phyloP scores from a whole-genome alignment of 345 rosid species.

The Fremontodendron californicum region DNA sequence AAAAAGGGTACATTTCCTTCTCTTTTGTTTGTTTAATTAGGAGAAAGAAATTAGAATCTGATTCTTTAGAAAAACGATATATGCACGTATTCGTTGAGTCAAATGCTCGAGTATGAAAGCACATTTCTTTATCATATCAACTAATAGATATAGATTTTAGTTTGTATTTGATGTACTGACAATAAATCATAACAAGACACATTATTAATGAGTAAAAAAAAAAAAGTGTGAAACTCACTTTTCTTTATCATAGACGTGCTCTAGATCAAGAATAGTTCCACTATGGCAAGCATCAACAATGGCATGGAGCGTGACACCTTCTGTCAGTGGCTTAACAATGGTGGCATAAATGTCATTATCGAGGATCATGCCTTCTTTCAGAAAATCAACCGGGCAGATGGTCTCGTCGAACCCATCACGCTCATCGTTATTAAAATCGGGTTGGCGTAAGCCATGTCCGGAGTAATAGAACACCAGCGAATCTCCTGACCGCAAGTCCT shows the following conservation, averaged over 20 bases:
- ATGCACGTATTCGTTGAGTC: not conserved
- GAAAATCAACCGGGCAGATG: conserved; percentile 53
- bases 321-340: not conserved
- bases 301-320: not conserved
- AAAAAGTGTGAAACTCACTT: conserved; percentile 30
- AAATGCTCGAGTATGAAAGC: not conserved
- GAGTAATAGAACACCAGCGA: conserved; percentile 58
- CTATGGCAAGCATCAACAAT: not conserved
- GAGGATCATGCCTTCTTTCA: conserved; percentile 41
- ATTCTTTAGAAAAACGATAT: not conserved
- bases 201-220: too few species aligned
- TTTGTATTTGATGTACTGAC: too few species aligned
- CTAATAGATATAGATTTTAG: too few species aligned
- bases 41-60: not conserved
- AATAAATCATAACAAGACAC: too few species aligned
- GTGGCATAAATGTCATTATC: conserved; percentile 17
- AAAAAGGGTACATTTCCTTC: too few species aligned
- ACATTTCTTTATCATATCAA: not conserved
- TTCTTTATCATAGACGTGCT: conserved; percentile 27
- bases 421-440: conserved; percentile 42
- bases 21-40: not conserved
- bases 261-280: conserved; percentile 38
- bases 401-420: conserved; percentile 56
- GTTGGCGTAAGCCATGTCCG: conserved; percentile 51
- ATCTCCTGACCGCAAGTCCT: conserved; percentile 38